Evolutionary conservation across 2,329 filamentous ascomycete species (phyloP), one percentile per base, ranked within the genome.

Genomic region (Onygena corvina): DNA sequence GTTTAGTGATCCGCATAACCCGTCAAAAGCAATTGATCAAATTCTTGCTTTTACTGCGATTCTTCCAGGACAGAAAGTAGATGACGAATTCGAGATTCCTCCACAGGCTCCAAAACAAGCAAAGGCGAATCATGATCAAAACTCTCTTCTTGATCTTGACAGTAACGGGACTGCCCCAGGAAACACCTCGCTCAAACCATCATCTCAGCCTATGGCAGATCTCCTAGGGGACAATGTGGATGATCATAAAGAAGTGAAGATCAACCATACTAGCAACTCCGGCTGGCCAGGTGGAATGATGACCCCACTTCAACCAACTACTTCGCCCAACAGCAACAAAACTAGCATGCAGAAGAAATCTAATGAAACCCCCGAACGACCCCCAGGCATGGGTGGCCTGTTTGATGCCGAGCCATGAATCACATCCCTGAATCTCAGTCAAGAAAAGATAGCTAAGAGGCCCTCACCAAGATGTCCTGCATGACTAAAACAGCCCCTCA

Each of bases 41-140:
- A 88, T 96, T 49, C 73, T 93, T 58, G 76, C 84, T 20, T 88
- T 96, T 52, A 84, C 86, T 47, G 87, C 92, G 1, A 84, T 98
- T 52, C 63, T 96, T 21, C 78, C 79, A 33, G 89, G 87, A 27
- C 87, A 94, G 64, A 78, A 76, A 58, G 64, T 71, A 20, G 67
- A 69, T 35, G 67, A 73, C 49, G 70, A 73, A 63, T 76, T 76
- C 57, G 63, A 75, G 54, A 79, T 83, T 50, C 76, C 80, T 53
- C 71, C 76, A 53, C 69, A 70, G 47, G 55, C 61, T 40, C 45
- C 54, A 25, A 50, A 34, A 31, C 1, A 25, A 36, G 29, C 30
- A 23, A 40, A 49, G 23, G 4, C 46, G 21, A 48, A 33, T 25
- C 50, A 49, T 25, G 27, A 20, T 46, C 31, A 46, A 23, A 46